Evolutionary conservation across 345 rosid genomes (phyloP), one percentile per base, ranked within the genome.

Genomic region (Salix exigua): DNA sequence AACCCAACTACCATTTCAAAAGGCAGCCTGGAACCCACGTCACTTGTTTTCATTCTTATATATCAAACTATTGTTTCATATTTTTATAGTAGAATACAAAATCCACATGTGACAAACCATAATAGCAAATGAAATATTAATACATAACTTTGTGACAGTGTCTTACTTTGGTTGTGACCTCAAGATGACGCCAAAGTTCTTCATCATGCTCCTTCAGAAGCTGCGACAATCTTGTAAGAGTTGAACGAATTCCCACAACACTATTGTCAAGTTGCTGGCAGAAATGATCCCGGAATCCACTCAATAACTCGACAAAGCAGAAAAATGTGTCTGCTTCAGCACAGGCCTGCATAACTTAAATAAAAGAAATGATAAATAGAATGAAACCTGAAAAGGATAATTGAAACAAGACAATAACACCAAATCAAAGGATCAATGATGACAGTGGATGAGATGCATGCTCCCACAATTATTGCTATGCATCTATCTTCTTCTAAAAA

Each of bases 201-300:
- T 95, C 98, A 79, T 95, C 99, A 72, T 95, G 97, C 71, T 91
- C 92, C 85, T 93, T 95, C 80, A 95, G 80, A 78, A 95, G 89
- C 74, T 86, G 88, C 3, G 98, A 91, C 79, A 95, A 84, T 80
- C 80, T 91, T 70, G 96, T 84, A 74, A 95, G 88, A 37, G 98
- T 91, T 75, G 92, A 88, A 72, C 98, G 97, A 64, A 95, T 95
- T 70, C 99, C 99, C 68, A 91, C 98, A 16, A 86, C 97, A 85
- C 99, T 95, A 85, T 95, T 95, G 83, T 95, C 99, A n/a, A 95
- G 96, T 85, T 95, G 99, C 87, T 95, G 97, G 81, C 98, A 93
- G 82, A 91, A 93, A 83, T 88, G 79, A 86, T 95, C 99, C 73
- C 99, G 94, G 72, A 95, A 93, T 80, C 98, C 98, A 83, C 99